Conservation (phyloP, 495 filamentous ascomycete species). For the Trichoderma orchidacearum region DNA sequence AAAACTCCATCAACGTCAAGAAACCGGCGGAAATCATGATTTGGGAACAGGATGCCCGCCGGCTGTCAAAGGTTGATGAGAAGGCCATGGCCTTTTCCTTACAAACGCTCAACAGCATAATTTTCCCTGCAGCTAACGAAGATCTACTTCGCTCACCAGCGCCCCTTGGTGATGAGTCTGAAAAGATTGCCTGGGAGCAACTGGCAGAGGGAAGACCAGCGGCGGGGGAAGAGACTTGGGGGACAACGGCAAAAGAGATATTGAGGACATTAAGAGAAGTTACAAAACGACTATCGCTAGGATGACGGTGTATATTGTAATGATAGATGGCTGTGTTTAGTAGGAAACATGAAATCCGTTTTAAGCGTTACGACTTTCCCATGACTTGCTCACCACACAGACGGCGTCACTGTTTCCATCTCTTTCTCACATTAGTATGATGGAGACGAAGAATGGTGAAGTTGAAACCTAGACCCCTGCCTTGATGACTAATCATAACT, state of each 20-base stretch:
- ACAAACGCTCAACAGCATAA: not conserved
- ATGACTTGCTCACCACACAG: too few relatives aligned
- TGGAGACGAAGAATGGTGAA: not conserved
- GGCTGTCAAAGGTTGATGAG: not conserved
- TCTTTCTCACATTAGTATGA: too few relatives aligned
- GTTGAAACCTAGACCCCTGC: too few relatives aligned
- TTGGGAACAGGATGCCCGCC: not conserved
- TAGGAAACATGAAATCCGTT: too few relatives aligned
- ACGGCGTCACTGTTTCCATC: not conserved
- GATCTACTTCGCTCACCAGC: not conserved
- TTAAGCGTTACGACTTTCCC: too few relatives aligned
- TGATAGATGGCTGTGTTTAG: too few relatives aligned
- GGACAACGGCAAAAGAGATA: not conserved
- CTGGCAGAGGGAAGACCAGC: not conserved
- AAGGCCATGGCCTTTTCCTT: not conserved
- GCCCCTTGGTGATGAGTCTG: not conserved
- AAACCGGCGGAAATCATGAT: not conserved
- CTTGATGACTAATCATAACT: slow-evolving; percentile 1
- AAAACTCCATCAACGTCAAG: not conserved
- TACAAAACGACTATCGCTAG: too few relatives aligned
- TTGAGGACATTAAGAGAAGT: not conserved
- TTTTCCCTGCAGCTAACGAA: not conserved
- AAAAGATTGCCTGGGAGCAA: not conserved
- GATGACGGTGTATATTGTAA: too few relatives aligned
- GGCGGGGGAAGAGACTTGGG: not conserved